Base-by-base conservation (phyloP, 352 stramenopile genomes). In the Phytophthora podocarpi region DNA sequence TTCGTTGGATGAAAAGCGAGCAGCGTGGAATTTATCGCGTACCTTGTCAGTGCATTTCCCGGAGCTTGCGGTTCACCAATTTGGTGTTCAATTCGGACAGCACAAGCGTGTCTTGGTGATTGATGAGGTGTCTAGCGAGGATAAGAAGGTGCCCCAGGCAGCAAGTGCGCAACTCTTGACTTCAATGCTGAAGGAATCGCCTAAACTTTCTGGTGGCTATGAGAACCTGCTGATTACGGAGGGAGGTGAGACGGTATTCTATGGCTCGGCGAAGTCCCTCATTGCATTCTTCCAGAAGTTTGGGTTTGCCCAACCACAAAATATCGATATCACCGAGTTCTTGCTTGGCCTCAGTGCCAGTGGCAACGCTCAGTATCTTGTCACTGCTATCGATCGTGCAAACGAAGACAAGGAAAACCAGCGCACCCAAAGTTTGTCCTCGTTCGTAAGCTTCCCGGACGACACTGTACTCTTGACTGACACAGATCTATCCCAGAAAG, bases 301-400 rank as follows among this genome's bases (percentile, higher is more conserved):
- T 37, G 52, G 60, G 3, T 28, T 34, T 36, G 16, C 16, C 2
- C 12, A 64, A 10, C 51, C 42, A 31, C 35, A 59, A 36, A 21
- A 49, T 10, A 21, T 43, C 13, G 45, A 59, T 15, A 31, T 37
- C n/a, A 40, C 30, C 18, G 37, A 52, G 24, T 55, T 69, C 6
- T 69, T 69, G 26, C 39, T 64, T 27, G 32, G 52, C 20, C 46
- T 69, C 10, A 50, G 60, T 27, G 15, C 21, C 28, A 46, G 4
- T 6, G 11, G 1, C 18, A 59, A 54, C 16, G 13, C 52, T 11
- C 45, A 58, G 35, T 69, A 59, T 40, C 35, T 43, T 3, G 45
- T 69, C 39, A 64, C 51, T 36, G 37, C 64, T n/a, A 58, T 69
- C 27, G 52, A 69, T 45, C 36, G 52, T 18, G 60, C 60, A 10